phyloP scores from a whole-genome alignment of 2,329 filamentous ascomycete species.

The Zasmidium cellare region DNA sequence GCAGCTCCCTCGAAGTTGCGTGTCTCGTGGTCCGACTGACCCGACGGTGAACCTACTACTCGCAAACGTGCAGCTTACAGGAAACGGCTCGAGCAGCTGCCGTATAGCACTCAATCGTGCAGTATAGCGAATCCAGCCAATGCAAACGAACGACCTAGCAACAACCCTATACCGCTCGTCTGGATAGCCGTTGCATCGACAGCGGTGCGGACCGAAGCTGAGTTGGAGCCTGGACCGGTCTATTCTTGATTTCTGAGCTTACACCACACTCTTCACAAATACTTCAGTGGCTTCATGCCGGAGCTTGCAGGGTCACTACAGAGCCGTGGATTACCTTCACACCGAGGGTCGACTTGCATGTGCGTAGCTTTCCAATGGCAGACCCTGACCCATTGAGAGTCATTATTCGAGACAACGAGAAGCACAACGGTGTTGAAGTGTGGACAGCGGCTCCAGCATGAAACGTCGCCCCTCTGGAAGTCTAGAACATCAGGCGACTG shows the following conservation, averaged over 20 bases:
- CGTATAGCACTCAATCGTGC: not conserved
- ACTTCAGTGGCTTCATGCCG: not conserved
- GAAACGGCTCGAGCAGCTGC: not conserved
- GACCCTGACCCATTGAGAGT: not conserved
- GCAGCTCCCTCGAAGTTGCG: not conserved
- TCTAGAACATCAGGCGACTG: not conserved
- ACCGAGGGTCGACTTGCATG: not conserved
- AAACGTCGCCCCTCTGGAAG: not conserved
- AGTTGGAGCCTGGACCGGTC: conserved; percentile 5
- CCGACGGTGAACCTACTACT: not conserved
- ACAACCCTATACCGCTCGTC: not conserved
- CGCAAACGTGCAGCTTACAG: not conserved
- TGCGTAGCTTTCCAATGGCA: not conserved
- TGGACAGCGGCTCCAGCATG: not conserved
- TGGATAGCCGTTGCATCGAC: not conserved
- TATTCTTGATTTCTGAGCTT: not conserved
- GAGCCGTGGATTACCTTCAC: not conserved
- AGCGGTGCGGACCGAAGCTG: conserved; percentile 4
- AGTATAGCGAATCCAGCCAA: not conserved
- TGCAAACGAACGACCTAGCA: not conserved
- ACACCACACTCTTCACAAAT: not conserved
- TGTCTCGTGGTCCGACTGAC: not conserved
- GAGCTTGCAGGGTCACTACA: no score
- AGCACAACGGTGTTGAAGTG: not conserved
- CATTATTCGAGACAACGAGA: not conserved